Percentiles rank a stretch among this genome's conserved stretches.
These are phyloP conservation scores for Picochlorum sp. DNA, from an alignment of 139 green algal species.

Conservation along the genomic window DNA sequence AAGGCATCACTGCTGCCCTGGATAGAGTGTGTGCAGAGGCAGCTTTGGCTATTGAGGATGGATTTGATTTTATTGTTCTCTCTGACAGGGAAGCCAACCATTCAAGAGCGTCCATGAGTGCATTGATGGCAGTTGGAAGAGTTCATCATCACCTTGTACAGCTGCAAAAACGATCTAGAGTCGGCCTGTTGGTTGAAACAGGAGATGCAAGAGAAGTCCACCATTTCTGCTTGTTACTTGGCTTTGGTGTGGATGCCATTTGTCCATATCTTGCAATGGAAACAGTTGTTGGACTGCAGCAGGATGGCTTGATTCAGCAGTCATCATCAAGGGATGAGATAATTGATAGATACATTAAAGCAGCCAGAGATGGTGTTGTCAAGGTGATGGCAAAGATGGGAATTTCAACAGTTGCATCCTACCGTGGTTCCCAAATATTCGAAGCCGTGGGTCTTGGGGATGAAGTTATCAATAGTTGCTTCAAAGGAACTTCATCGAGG, in stretches of 20 bases:
- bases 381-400: slow-evolving; percentile 94
- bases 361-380: slow-evolving; percentile 45
- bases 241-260: slow-evolving; percentile 86
- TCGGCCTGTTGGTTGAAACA: slow-evolving; percentile 75
- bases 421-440: slow-evolving; percentile 98
- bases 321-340: slow-evolving; percentile 41
- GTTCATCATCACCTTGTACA: slow-evolving; percentile 85
- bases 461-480: slow-evolving; percentile 82
- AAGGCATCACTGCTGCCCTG: slow-evolving; percentile 63
- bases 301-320: slow-evolving; percentile 60
- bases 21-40: slow-evolving; percentile 64
- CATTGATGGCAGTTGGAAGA: slow-evolving; percentile 72
- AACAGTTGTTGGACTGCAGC: slow-evolving; percentile 59
- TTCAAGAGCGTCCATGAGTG: slow-evolving; percentile 63
- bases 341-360: slow-evolving; percentile 72
- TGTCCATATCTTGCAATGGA: slow-evolving; percentile 93
- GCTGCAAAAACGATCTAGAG: slow-evolving; percentile 48
- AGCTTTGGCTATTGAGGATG: slow-evolving; percentile 61
- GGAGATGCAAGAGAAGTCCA: slow-evolving; percentile 74
- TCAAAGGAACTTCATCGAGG: slow-evolving; percentile 73
- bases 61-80: slow-evolving; percentile 69
- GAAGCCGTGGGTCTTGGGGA: slow-evolving; percentile 74
- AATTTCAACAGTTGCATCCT: slow-evolving; percentile 87
- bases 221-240: slow-evolving; percentile 88
- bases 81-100: slow-evolving; percentile 50